Conservation (phyloP, 2,329 filamentous ascomycete genomes). For the Paracoccidioides brasiliensis region DNA sequence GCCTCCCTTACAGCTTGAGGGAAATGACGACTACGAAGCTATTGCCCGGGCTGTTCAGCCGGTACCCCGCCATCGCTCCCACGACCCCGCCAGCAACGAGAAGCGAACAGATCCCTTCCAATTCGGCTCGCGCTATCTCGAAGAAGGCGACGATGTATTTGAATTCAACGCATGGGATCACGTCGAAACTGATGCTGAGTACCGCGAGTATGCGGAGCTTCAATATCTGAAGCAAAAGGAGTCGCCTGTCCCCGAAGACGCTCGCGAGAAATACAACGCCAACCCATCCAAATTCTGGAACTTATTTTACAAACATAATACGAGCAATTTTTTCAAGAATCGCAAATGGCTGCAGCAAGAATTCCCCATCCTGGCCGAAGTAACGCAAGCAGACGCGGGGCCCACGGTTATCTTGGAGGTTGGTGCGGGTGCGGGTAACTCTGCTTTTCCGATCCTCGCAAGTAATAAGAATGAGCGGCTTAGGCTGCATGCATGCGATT, state of each 20-base stretch:
- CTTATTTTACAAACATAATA: conserved; percentile 95
- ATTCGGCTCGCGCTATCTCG: conserved; percentile 79
- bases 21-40: conserved; percentile 17
- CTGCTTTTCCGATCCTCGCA: conserved; percentile 77
- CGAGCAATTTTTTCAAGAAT: conserved; percentile 96
- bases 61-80: conserved; percentile 51
- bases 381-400: conserved; percentile 59
- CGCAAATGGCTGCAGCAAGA: conserved; percentile 95
- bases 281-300: conserved; percentile 97
- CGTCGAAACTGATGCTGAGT: conserved; percentile 80
- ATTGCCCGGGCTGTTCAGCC: conserved; percentile 35
- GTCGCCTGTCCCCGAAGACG: conserved; percentile 81
- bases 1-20: conserved; percentile 12
- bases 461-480: conserved; percentile 72
- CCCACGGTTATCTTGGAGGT: conserved; percentile 68
- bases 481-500: conserved; percentile 88
- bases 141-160: conserved; percentile 78
- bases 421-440: conserved; percentile 91
- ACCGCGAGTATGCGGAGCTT: conserved; percentile 70
- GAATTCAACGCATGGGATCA: conserved; percentile 99
- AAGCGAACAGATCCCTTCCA: conserved; percentile 90
- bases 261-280: conserved; percentile 77
- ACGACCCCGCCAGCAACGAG: conserved; percentile 56
- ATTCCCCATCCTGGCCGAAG: conserved; percentile 71
- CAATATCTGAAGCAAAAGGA: conserved; percentile 78